Conservation (phyloP, 768 basidiomycete species). For the Russula emetica region DNA sequence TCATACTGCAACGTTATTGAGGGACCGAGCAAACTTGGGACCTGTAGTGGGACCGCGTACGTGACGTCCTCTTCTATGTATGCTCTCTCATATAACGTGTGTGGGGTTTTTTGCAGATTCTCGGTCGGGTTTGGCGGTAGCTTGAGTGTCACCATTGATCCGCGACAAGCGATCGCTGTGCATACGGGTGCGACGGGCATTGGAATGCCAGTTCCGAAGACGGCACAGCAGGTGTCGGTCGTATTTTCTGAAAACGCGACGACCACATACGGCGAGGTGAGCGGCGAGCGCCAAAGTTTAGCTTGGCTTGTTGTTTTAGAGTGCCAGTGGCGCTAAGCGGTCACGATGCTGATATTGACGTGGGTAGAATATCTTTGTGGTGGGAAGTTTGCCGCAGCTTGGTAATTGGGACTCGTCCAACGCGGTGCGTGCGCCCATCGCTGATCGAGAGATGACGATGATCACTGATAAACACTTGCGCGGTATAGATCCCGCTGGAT, state of each 20-base stretch:
- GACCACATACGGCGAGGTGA: slow-evolving; percentile 54
- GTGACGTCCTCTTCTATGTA: not conserved
- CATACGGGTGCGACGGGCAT: slow-evolving; percentile 26
- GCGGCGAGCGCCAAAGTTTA: slow-evolving; percentile 7
- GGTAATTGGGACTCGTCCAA: slow-evolving; percentile 48
- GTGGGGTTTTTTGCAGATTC: slow-evolving; percentile 23
- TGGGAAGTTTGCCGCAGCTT: slow-evolving; percentile 53
- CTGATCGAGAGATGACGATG: not conserved
- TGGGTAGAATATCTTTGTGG: slow-evolving; percentile 54
- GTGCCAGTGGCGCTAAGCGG: not conserved
- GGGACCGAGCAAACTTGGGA: slow-evolving; percentile 40
- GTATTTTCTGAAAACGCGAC: slow-evolving; percentile 51
- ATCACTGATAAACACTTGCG: not conserved
- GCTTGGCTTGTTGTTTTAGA: not conserved
- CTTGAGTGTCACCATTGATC: slow-evolving; percentile 30
- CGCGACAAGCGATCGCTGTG: slow-evolving; percentile 31
- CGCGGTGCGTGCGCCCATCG: slow-evolving; percentile 37
- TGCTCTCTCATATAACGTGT: not conserved
- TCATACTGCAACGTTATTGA: slow-evolving; percentile 62
- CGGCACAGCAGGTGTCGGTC: slow-evolving; percentile 11
- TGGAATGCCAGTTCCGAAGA: not conserved
- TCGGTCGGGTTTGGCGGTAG: slow-evolving; percentile 17
- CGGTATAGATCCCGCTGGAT: slow-evolving; percentile 47
- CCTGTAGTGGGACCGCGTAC: slow-evolving; percentile 51
- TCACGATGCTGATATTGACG: not conserved